Conservation (phyloP, 108 stramenopile species). For the Nitzschia inconspicua region DNA sequence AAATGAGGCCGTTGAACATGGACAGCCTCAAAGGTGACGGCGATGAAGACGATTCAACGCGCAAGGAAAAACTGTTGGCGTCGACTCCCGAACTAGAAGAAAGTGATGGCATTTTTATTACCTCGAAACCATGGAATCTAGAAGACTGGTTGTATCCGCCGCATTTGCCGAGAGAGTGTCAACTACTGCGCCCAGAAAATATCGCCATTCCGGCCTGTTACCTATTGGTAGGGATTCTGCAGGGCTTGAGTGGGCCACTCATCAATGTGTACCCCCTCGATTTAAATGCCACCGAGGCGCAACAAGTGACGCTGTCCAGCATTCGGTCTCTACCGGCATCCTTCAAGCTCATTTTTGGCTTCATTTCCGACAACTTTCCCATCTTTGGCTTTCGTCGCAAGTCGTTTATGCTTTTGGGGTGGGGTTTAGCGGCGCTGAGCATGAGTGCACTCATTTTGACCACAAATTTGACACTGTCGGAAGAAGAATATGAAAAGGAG, state of each 20-base stretch:
- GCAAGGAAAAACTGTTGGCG: no score
- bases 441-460: conserved; percentile 45
- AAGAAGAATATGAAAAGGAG: conserved; percentile 17
- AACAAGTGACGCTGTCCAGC: conserved; percentile 64
- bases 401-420: conserved; percentile 79
- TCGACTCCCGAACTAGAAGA: no score
- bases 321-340: conserved; percentile 63
- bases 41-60: no score
- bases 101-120: no score
- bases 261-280: conserved; percentile 81
- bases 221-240: conserved; percentile 69
- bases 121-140: conserved; percentile 26
- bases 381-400: conserved; percentile 70
- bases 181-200: conserved; percentile 72
- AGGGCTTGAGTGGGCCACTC: conserved; percentile 70
- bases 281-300: conserved; percentile 76
- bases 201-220: conserved; percentile 83
- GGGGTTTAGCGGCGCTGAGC: conserved; percentile 46
- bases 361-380: conserved; percentile 69
- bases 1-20: no score
- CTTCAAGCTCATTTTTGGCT: conserved; percentile 79
- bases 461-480: conserved; percentile 34
- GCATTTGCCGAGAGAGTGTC: conserved; percentile 57
- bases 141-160: conserved; percentile 61
- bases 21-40: no score